Evolutionary conservation across 805 yeast genomes (phyloP).

Genomic region (Starmerella apis): DNA sequence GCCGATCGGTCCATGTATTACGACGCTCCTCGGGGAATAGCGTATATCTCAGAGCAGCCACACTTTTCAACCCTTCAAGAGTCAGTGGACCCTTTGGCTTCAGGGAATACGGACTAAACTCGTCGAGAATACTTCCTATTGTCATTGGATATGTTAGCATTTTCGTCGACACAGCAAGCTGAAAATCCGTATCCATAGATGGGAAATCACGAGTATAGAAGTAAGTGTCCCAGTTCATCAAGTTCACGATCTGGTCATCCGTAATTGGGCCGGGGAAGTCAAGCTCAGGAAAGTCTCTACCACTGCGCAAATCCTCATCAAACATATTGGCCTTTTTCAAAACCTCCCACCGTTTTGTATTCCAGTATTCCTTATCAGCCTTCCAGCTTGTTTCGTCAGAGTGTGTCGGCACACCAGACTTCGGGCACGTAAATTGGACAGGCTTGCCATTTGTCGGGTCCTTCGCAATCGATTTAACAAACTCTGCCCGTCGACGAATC

Average conservation of each 20-base stretch:
- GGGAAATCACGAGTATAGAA: slow-evolving; percentile 85
- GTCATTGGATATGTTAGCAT: slow-evolving; percentile 89
- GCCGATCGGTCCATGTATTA: slow-evolving; percentile 65
- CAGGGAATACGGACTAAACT: slow-evolving; percentile 71
- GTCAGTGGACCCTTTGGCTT: slow-evolving; percentile 81
- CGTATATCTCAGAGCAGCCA: slow-evolving; percentile 86
- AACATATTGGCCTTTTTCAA: slow-evolving; percentile 80
- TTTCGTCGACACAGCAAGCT: slow-evolving; percentile 88
- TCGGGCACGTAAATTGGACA: slow-evolving; percentile 79
- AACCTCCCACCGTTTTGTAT: slow-evolving; percentile 52
- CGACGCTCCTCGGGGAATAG: slow-evolving; percentile 59
- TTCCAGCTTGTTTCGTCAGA: slow-evolving; percentile 86
- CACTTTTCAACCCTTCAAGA: slow-evolving; percentile 82
- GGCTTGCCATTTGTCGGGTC: slow-evolving; percentile 83
- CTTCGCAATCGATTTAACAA: slow-evolving; percentile 72
- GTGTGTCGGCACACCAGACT: slow-evolving; percentile 94
- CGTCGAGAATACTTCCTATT: slow-evolving; percentile 71
- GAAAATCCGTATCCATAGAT: slow-evolving; percentile 95
- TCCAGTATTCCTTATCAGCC: slow-evolving; percentile 62
- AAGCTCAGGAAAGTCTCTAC: slow-evolving; percentile 90
- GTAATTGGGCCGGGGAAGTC: slow-evolving; percentile 79
- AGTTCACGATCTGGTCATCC: slow-evolving; percentile 59
- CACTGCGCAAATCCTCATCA: slow-evolving; percentile 91
- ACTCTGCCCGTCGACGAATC: slow-evolving; percentile 81
- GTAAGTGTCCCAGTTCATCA: slow-evolving; percentile 82